phyloP scores from a whole-genome alignment of 192 early-diverging fungal genomes.

The Entomortierella parvispora region DNA sequence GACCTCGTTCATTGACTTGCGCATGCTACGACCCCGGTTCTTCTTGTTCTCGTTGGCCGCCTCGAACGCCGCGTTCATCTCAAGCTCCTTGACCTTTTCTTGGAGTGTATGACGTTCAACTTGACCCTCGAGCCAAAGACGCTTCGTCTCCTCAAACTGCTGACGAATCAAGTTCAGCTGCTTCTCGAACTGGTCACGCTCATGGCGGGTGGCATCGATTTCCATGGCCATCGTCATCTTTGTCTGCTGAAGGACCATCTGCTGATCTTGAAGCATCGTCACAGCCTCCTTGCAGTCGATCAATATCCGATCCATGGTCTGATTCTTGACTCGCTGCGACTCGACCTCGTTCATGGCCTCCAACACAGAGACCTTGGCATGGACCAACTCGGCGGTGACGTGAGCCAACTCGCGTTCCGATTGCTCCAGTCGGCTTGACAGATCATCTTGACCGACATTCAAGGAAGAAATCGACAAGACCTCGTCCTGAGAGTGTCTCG shows the following conservation, averaged over 20 bases:
- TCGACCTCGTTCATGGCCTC: slow-evolving; percentile 53
- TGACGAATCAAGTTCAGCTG: slow-evolving; percentile 31
- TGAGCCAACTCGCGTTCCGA: slow-evolving; percentile 41
- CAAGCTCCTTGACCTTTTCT: slow-evolving; percentile 49
- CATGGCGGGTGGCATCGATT: slow-evolving; percentile 23
- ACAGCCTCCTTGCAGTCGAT: slow-evolving; percentile 49
- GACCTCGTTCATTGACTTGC: slow-evolving; percentile 38
- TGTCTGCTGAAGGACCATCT: slow-evolving; percentile 34
- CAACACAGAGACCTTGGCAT: slow-evolving; percentile 42
- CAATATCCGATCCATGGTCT: slow-evolving; percentile 18
- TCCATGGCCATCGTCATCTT: slow-evolving; percentile 50
- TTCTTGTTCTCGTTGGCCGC: slow-evolving; percentile 14
- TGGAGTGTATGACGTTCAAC: slow-evolving; percentile 37
- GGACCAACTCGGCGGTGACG: slow-evolving; percentile 35
- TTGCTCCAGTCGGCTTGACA: slow-evolving; percentile 18
- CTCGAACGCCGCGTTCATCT: slow-evolving; percentile 43
- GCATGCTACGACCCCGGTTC: slow-evolving; percentile 25
- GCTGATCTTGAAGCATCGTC: slow-evolving; percentile 40
- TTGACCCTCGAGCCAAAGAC: slow-evolving; percentile 32
- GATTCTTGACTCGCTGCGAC: slow-evolving; percentile 33
- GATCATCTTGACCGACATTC: slow-evolving; percentile 34
- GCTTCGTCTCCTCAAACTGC: slow-evolving; percentile 49
- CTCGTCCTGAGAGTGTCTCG: slow-evolving; percentile 41
- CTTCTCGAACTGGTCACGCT: slow-evolving; percentile 28
- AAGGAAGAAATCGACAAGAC: slow-evolving; percentile 29